A percentile compares a stretch with the other conserved stretches of the same genome.
These are phyloP conservation scores for Ceratobasidium sp. DNA, from an alignment of 1,284 basidiomycete genomes.

Conservation along the genomic window DNA sequence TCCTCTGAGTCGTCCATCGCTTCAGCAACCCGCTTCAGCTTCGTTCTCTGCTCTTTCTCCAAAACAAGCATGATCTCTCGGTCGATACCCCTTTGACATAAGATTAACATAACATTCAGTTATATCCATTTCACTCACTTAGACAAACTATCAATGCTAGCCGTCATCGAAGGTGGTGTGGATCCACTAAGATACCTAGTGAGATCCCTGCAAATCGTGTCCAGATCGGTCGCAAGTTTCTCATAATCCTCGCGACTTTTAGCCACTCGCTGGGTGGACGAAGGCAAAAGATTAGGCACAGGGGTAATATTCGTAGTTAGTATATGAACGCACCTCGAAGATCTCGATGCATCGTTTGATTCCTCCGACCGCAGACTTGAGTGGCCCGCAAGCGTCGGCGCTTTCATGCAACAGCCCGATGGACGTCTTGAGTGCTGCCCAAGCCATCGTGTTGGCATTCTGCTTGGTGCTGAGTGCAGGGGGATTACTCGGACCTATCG, in stretches of 20 bases:
- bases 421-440: background rate
- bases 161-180: slow-evolving; percentile 16
- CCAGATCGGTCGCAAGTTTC: background rate
- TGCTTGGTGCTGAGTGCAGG: too few relatives aligned
- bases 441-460: too few relatives aligned
- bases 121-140: background rate
- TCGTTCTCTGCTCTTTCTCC: background rate
- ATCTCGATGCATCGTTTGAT: background rate
- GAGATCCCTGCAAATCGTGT: background rate
- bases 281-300: background rate
- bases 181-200: background rate
- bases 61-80: background rate
- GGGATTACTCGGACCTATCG: too few relatives aligned
- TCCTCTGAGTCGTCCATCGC: background rate
- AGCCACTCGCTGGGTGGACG: background rate
- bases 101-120: background rate
- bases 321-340: slow-evolving; percentile 1
- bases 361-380: background rate
- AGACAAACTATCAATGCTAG: slow-evolving; percentile 1
- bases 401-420: background rate
- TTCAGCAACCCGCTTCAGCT: background rate
- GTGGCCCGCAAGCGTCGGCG: slow-evolving; percentile 4
- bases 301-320: background rate
- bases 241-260: slow-evolving; percentile 1
- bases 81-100: slow-evolving; percentile 7